A percentile compares a stretch with the other conserved stretches of the same genome.
Conservation (phyloP, 2,329 filamentous ascomycete species). For the Metarhizium humberi region DNA sequence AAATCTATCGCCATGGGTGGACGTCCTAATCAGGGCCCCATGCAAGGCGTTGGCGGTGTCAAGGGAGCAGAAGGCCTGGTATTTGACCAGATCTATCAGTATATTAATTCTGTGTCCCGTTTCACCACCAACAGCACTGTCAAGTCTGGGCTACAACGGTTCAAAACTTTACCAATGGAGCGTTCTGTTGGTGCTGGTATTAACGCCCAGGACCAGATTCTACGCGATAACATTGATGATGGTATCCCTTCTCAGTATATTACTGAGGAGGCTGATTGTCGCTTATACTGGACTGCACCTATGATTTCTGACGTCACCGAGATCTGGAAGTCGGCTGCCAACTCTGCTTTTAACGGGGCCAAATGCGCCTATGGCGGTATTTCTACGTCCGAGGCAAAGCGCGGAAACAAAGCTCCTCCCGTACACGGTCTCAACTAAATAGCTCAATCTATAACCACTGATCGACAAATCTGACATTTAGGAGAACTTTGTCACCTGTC, state of each 20-base stretch:
- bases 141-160: constrained; percentile 20
- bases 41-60: constrained; percentile 45
- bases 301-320: constrained; percentile 37
- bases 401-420: not conserved
- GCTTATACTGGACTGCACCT: constrained; percentile 40
- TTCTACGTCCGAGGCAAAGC: not conserved
- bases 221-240: constrained; percentile 24
- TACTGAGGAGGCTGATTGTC: constrained; percentile 37
- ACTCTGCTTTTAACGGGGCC: constrained; percentile 30
- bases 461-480: too few relatives aligned
- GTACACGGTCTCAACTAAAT: too few relatives aligned
- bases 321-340: constrained; percentile 35
- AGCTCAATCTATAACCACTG: too few relatives aligned
- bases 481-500: too few relatives aligned
- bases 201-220: constrained; percentile 31
- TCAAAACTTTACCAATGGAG: constrained; percentile 20
- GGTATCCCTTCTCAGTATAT: constrained; percentile 38
- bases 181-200: constrained; percentile 23
- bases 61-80: constrained; percentile 36
- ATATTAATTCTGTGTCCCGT: too few relatives aligned
- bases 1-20: constrained; percentile 43
- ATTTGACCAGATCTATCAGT: constrained; percentile 16
- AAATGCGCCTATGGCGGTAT: constrained; percentile 29
- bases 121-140: constrained; percentile 17
- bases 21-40: constrained; percentile 32